Conservation (phyloP, 2,329 filamentous ascomycete genomes). For the Colletotrichum euphorbiae region DNA sequence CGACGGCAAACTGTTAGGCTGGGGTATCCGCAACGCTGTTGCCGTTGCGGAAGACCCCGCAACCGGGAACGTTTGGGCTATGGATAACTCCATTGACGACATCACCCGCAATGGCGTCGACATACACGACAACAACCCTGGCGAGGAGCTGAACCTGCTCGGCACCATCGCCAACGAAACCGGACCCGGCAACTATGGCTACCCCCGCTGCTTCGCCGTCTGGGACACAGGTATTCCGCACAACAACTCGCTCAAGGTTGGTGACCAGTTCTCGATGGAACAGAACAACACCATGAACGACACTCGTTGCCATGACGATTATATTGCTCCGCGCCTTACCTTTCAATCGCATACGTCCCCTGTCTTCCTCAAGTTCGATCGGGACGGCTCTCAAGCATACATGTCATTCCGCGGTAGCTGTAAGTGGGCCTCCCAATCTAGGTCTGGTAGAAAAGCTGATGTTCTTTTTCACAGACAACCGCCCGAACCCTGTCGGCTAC, state of each 20-base stretch:
- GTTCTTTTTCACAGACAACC: slow-evolving; percentile 50
- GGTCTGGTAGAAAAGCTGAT: slow-evolving; percentile 25
- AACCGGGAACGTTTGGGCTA: slow-evolving; percentile 65
- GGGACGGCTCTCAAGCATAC: slow-evolving; percentile 68
- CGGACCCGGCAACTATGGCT: slow-evolving; percentile 46
- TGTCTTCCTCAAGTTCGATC: slow-evolving; percentile 76
- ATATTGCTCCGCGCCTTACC: slow-evolving; percentile 65
- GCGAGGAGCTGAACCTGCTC: slow-evolving; percentile 79
- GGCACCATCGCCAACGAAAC: slow-evolving; percentile 63
- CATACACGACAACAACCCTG: slow-evolving; percentile 76
- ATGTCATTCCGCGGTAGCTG: slow-evolving; percentile 80
- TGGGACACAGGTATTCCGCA: slow-evolving; percentile 66
- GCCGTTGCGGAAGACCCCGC: slow-evolving; percentile 73
- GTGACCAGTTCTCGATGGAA: slow-evolving; percentile 62
- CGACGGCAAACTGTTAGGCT: slow-evolving; percentile 66
- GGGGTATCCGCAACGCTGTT: slow-evolving; percentile 80
- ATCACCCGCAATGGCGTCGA: slow-evolving; percentile 68
- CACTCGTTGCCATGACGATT: slow-evolving; percentile 56
- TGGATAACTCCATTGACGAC: slow-evolving; percentile 79
- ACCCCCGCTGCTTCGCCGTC: slow-evolving; percentile 65
- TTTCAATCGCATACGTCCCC: slow-evolving; percentile 76
- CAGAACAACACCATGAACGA: slow-evolving; percentile 54
- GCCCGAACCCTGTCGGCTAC: slow-evolving; percentile 59
- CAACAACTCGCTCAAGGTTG: slow-evolving; percentile 54
- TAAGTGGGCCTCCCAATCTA: slow-evolving; percentile 48